Conservation (phyloP, 139 green algal genomes). For the Chara braunii region DNA sequence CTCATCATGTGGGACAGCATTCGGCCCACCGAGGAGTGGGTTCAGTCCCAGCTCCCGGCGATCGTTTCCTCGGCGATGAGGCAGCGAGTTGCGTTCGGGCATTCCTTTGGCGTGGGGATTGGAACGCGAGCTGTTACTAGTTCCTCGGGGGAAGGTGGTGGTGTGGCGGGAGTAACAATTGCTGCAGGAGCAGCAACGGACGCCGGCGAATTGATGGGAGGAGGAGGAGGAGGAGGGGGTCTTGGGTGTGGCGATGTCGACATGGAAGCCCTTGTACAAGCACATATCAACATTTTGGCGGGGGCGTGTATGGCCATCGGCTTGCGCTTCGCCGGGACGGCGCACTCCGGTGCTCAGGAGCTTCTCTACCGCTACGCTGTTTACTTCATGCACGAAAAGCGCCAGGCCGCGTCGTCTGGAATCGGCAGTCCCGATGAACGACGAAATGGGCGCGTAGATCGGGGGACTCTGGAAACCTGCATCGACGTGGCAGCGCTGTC, state of each 20-base stretch:
- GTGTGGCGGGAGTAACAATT: no score
- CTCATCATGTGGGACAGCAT: constrained; percentile 81
- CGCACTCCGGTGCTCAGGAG: constrained; percentile 40
- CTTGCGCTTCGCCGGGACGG: constrained; percentile 71
- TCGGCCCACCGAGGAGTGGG: constrained; percentile 48
- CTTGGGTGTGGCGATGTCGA: constrained; percentile 14
- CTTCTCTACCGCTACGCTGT: constrained; percentile 53
- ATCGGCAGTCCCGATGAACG: no score
- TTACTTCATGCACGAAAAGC: constrained; percentile 65
- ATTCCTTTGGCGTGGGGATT: no score
- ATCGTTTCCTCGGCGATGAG: constrained; percentile 35
- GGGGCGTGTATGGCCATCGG: constrained; percentile 74
- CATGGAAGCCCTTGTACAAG: constrained; percentile 45
- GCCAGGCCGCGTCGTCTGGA: no score
- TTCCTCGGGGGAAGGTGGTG: no score
- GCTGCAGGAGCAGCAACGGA: not conserved
- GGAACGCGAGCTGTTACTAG: no score
- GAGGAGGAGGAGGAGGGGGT: not conserved
- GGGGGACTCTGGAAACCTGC: constrained; percentile 40
- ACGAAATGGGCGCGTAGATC: no score
- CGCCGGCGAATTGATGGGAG: not conserved
- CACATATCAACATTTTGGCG: constrained; percentile 51
- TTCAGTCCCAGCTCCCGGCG: constrained; percentile 58
- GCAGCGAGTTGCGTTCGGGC: not conserved
- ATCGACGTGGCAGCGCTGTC: constrained; percentile 56